phyloP scores from a whole-genome alignment of 768 basidiomycete species.

The Auriculariales sp. region DNA sequence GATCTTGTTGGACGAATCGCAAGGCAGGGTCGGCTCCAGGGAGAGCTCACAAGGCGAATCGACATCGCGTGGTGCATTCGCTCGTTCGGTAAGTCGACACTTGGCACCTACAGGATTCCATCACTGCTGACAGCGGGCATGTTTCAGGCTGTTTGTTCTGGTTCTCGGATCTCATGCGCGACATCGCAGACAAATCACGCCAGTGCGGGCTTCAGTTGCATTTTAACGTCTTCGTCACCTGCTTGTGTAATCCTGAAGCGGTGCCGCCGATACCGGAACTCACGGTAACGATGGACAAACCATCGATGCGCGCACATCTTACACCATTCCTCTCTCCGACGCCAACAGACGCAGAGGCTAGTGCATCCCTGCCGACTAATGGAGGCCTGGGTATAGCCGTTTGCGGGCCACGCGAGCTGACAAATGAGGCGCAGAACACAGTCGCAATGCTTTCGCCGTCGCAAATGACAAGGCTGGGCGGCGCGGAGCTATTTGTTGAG shows the following conservation, averaged over 20 bases:
- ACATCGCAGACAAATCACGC: slow-evolving; percentile 25
- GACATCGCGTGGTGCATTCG: slow-evolving; percentile 74
- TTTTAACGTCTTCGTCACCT: slow-evolving; percentile 64
- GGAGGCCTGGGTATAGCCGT: slow-evolving; percentile 68
- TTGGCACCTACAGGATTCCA: not conserved
- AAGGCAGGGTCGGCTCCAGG: slow-evolving; percentile 26
- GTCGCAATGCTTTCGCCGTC: slow-evolving; percentile 43
- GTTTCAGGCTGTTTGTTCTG: slow-evolving; percentile 28
- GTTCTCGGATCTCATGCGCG: slow-evolving; percentile 33
- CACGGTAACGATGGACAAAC: slow-evolving; percentile 34
- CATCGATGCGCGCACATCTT: slow-evolving; percentile 33
- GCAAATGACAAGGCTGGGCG: slow-evolving; percentile 34
- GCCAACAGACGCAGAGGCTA: slow-evolving; percentile 4
- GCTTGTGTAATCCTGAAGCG: slow-evolving; percentile 53
- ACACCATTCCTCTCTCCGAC: slow-evolving; percentile 24
- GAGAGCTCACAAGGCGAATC: slow-evolving; percentile 46
- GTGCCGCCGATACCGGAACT: slow-evolving; percentile 54
- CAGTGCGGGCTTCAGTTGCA: slow-evolving; percentile 43
- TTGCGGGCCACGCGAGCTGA: slow-evolving; percentile 64
- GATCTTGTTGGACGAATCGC: slow-evolving; percentile 60
- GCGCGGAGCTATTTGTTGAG: slow-evolving; percentile 65
- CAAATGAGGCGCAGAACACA: slow-evolving; percentile 60
- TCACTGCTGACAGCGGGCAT: not conserved
- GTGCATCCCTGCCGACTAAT: slow-evolving; percentile 13
- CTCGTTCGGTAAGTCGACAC: slow-evolving; percentile 41